Conservation (phyloP, 306 rosid genomes). For the Vigna mungo region DNA sequence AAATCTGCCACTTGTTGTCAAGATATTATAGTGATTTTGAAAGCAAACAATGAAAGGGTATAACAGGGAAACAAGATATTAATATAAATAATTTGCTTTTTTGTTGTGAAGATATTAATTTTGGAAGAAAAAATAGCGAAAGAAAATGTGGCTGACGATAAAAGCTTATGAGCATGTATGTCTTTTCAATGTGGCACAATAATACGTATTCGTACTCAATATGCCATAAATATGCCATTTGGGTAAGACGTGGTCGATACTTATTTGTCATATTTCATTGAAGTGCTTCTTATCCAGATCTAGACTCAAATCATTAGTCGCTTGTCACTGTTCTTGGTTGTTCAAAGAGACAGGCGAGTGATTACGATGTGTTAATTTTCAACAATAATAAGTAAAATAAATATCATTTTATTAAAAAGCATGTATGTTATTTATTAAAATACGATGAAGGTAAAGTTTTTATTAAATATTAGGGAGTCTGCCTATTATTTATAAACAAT, state of each 20-base stretch:
- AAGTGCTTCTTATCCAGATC: conserved; percentile 5
- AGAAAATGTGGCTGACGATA: not conserved
- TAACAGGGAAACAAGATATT: not conserved
- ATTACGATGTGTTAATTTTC: conserved; percentile 21
- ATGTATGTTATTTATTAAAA: too few relatives aligned
- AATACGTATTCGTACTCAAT: not conserved
- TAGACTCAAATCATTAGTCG: not conserved
- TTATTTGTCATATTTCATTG: not conserved
- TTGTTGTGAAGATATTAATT: not conserved
- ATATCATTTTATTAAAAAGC: too few relatives aligned
- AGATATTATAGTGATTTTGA: conserved; percentile 1
- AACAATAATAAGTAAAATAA: not conserved
- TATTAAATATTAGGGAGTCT: too few relatives aligned
- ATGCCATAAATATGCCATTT: conserved; percentile 1
- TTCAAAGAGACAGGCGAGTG: conserved; percentile 27
- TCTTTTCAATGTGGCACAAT: not conserved
- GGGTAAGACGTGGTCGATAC: not conserved
- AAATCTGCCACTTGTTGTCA: not conserved
- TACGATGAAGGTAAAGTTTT: too few relatives aligned
- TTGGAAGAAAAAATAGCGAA: not conserved
- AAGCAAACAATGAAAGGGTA: not conserved
- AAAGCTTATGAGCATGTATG: not conserved
- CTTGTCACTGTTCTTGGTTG: conserved; percentile 17
- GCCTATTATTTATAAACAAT: too few relatives aligned
- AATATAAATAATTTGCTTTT: not conserved